Conservation (phyloP, 148 eudicot species). For the Fagopyrum homotropicum region DNA sequence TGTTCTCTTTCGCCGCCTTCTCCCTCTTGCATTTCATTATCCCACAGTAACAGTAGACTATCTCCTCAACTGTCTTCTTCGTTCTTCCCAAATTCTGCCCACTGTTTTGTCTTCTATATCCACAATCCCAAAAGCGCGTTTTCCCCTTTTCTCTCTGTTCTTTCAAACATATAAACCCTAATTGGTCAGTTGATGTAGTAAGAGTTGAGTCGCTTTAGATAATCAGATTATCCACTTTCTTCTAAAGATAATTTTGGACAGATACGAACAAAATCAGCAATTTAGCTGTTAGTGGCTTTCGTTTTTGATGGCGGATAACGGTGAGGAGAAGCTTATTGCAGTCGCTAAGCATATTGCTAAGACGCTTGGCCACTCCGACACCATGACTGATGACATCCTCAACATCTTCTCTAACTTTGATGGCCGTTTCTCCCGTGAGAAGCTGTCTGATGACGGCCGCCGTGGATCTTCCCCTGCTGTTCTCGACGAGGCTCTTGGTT, state of each 20-base stretch:
- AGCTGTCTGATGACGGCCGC: constrained; percentile 34
- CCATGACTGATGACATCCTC: constrained; percentile 84
- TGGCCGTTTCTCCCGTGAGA: constrained; percentile 66
- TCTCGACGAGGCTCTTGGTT: constrained; percentile 33
- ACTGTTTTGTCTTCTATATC: constrained; percentile 3
- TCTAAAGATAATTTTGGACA: not conserved
- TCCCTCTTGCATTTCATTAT: not conserved
- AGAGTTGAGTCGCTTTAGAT: not conserved
- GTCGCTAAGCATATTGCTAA: constrained; percentile 90
- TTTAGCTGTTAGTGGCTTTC: not conserved
- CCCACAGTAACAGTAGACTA: not conserved
- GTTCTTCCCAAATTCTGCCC: not conserved
- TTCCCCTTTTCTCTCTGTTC: not conserved
- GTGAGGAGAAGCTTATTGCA: constrained; percentile 92
- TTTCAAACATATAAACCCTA: constrained; percentile 5
- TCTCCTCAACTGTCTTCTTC: not conserved
- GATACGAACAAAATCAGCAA: not conserved
- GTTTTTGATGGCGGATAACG: constrained; percentile 51
- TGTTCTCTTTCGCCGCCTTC: not conserved
- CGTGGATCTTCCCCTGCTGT: constrained; percentile 14
- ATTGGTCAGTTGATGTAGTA: not conserved
- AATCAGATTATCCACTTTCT: not conserved
- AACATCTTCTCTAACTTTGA: constrained; percentile 91
- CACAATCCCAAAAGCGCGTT: constrained; percentile 1
- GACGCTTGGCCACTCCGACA: constrained; percentile 79